Conservation (phyloP, 2,329 filamentous ascomycete species). For the Monilinia vaccinii-corymbosi region DNA sequence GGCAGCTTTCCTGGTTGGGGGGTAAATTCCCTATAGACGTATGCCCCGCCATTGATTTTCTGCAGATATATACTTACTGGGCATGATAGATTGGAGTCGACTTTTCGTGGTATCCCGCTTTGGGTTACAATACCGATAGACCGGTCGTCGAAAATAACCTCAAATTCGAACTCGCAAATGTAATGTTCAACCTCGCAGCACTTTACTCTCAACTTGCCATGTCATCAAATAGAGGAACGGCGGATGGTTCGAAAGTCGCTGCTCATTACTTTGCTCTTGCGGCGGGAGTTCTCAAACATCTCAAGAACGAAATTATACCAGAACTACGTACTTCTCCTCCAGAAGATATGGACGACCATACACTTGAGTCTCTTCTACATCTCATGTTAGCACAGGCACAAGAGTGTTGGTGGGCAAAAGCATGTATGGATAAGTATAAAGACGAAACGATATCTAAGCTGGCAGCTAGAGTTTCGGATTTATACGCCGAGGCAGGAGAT, state of each 20-base stretch:
- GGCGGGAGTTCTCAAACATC: slow-evolving; percentile 72
- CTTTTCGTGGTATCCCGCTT: slow-evolving; percentile 90
- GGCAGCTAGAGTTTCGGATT: slow-evolving; percentile 81
- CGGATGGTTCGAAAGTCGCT: slow-evolving; percentile 77
- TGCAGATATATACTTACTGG: slow-evolving; percentile 10
- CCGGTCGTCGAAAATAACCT: slow-evolving; percentile 59
- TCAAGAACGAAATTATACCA: slow-evolving; percentile 68
- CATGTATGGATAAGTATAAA: slow-evolving; percentile 87
- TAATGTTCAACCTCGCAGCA: slow-evolving; percentile 87
- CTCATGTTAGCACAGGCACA: slow-evolving; percentile 87
- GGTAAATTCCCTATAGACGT: slow-evolving; percentile 96
- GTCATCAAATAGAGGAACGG: slow-evolving; percentile 64
- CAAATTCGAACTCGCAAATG: slow-evolving; percentile 79
- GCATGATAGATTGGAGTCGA: slow-evolving; percentile 70
- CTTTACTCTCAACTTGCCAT: slow-evolving; percentile 90
- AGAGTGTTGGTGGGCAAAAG: slow-evolving; percentile 97
- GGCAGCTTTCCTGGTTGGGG: slow-evolving; percentile 84
- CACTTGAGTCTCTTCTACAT: slow-evolving; percentile 72
- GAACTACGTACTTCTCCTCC: slow-evolving; percentile 77
- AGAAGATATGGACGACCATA: slow-evolving; percentile 90
- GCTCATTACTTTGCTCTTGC: slow-evolving; percentile 85
- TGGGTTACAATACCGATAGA: slow-evolving; percentile 79
- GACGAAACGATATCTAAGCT: slow-evolving; percentile 87
- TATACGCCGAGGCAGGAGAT: slow-evolving; percentile 78
- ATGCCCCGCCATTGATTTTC: slow-evolving; percentile 26